phyloP scores from a whole-genome alignment of 164 flowering plant genomes.

The Stephania japonica region DNA sequence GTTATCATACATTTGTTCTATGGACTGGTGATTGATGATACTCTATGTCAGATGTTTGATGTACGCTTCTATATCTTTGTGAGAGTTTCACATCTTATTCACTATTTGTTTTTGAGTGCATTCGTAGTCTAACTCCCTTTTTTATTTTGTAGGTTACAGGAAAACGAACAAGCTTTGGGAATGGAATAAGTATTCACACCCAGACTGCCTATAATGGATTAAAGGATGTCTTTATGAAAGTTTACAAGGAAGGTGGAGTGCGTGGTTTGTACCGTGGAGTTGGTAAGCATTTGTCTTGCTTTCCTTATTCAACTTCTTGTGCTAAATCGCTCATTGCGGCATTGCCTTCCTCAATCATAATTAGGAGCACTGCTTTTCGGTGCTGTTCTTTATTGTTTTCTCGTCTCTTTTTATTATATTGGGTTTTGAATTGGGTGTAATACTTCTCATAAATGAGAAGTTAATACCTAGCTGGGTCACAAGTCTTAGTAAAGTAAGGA shows the following conservation, averaged over 20 bases:
- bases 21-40: neutral
- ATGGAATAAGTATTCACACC: constrained; percentile 24
- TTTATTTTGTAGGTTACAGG: constrained; percentile 39
- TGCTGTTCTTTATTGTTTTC: too few relatives aligned
- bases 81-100: neutral
- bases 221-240: constrained; percentile 59
- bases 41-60: neutral
- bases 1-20: too few relatives aligned
- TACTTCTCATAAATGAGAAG: too few relatives aligned
- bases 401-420: too few relatives aligned
- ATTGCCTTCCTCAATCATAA: neutral
- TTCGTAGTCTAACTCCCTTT: neutral
- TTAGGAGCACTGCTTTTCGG: neutral
- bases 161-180: constrained; percentile 24
- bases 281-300: constrained; percentile 34
- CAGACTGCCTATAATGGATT: constrained; percentile 67
- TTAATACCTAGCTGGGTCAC: too few relatives aligned
- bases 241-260: constrained; percentile 69
- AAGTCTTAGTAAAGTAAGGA: too few relatives aligned
- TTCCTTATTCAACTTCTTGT: neutral
- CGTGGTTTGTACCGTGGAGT: constrained; percentile 81
- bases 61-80: neutral
- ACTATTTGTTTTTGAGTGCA: neutral
- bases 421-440: too few relatives aligned
- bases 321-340: neutral